These are phyloP conservation scores for Fallopia convolvulus DNA, from an alignment of 148 eudicot species.

Conservation along the genomic window DNA sequence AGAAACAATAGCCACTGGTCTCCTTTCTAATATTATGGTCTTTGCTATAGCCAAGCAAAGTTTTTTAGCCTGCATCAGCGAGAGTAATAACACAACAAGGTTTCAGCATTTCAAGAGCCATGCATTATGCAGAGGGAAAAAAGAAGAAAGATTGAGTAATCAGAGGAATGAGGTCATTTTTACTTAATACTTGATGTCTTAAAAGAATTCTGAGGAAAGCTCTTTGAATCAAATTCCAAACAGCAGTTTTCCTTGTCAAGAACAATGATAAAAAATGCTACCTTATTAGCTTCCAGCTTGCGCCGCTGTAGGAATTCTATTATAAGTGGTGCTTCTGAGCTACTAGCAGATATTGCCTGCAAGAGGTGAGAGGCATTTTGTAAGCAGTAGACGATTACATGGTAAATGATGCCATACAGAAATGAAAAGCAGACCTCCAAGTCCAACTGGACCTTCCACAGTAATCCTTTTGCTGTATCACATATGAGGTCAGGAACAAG, in stretches of 20 bases:
- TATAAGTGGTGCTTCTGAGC: slow-evolving; percentile 69
- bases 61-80: slow-evolving; percentile 67
- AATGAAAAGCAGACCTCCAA: slow-evolving; percentile 49
- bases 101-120: background rate
- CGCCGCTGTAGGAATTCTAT: slow-evolving; percentile 90
- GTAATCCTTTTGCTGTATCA: slow-evolving; percentile 58
- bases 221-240: background rate
- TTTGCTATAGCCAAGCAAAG: slow-evolving; percentile 61
- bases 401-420: background rate
- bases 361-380: slow-evolving; percentile 12
- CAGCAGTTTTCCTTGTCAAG: background rate
- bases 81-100: background rate
- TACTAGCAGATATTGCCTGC: slow-evolving; percentile 93
- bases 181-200: background rate
- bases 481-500: slow-evolving; percentile 87
- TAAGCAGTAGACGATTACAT: background rate
- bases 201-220: background rate
- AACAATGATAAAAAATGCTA: slow-evolving; percentile 18
- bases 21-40: slow-evolving; percentile 63
- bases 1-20: slow-evolving; percentile 64
- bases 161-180: background rate
- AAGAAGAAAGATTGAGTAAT: background rate
- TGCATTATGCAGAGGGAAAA: background rate
- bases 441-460: slow-evolving; percentile 91
- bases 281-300: slow-evolving; percentile 81